Evolutionary conservation across 2,329 filamentous ascomycete species (phyloP).

Genomic region (Cladobotryum protrusum): DNA sequence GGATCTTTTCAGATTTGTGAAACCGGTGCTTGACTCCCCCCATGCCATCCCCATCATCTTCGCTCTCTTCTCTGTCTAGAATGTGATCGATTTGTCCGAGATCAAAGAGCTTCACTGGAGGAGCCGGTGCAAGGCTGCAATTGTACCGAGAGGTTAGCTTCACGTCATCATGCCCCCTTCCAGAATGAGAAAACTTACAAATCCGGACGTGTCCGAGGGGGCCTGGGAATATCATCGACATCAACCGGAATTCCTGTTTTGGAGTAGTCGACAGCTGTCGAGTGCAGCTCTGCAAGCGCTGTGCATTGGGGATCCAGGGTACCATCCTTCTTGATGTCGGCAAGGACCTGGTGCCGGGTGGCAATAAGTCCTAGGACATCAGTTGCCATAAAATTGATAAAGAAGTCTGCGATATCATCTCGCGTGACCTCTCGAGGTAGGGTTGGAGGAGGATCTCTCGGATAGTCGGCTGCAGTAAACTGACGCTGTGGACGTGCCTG

Average conservation of each 20-base stretch:
- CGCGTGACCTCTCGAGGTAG: constrained; percentile 54
- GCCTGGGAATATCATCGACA: constrained; percentile 35
- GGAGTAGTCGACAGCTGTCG: constrained; percentile 68
- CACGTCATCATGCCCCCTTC: too few relatives aligned
- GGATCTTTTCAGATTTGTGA: constrained; percentile 61
- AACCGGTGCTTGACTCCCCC: constrained; percentile 44
- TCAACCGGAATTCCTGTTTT: constrained; percentile 62
- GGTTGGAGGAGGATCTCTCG: constrained; percentile 47
- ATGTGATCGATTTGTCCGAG: constrained; percentile 36
- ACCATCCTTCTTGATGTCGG: constrained; percentile 50
- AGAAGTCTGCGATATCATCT: constrained; percentile 71
- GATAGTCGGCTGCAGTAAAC: constrained; percentile 64
- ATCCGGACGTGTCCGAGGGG: constrained; percentile 41
- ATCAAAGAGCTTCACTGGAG: constrained; percentile 39
- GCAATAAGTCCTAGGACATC: constrained; percentile 63
- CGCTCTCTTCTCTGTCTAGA: constrained; percentile 26
- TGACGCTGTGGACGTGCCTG: constrained; percentile 36
- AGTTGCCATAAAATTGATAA: constrained; percentile 68
- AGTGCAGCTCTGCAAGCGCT: constrained; percentile 57
- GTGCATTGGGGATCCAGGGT: constrained; percentile 47
- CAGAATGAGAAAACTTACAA: constrained; percentile 37
- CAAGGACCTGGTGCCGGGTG: constrained; percentile 55
- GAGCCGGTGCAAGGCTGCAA: constrained; percentile 40
- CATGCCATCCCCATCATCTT: constrained; percentile 36
- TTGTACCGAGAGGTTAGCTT: too few relatives aligned